A percentile compares a stretch with the other conserved stretches of the same genome.
Conservation (phyloP, 192 early-diverging fungal genomes). For the Umbelopsis sp. region DNA sequence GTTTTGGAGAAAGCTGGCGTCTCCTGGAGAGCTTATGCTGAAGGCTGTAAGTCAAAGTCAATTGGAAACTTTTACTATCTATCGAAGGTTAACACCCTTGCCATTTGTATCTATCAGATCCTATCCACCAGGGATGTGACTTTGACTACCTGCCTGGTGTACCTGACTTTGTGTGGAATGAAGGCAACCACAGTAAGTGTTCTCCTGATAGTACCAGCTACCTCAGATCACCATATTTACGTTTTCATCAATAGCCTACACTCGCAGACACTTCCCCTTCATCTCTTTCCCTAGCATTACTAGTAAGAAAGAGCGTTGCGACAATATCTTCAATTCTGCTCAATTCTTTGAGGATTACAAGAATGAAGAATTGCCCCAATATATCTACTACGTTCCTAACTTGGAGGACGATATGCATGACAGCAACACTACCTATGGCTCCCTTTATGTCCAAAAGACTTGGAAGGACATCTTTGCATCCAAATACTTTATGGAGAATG, state of each 20-base stretch:
- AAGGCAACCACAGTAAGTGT: no score
- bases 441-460: neutral
- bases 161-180: no score
- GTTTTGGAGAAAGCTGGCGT: constrained; percentile 2
- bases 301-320: constrained; percentile 4
- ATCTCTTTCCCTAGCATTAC: constrained; percentile 10
- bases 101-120: no score
- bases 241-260: constrained; percentile 1
- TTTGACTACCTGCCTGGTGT: no score
- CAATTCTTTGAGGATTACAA: constrained; percentile 3
- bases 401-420: neutral
- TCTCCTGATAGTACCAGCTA: no score
- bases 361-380: constrained; percentile 6
- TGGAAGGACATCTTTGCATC: neutral
- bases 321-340: constrained; percentile 8
- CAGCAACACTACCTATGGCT: constrained; percentile 10
- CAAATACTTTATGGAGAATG: constrained; percentile 1
- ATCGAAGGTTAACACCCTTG: no score
- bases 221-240: no score
- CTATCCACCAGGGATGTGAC: no score
- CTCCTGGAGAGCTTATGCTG: constrained; percentile 9
- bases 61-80: no score
- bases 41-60: neutral
- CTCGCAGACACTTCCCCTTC: constrained; percentile 11
- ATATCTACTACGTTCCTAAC: constrained; percentile 16